Percentiles rank a stretch among this genome's conserved stretches.
phyloP scores from a whole-genome alignment of 1,284 basidiomycete genomes.

The Albatrellus sp. region DNA sequence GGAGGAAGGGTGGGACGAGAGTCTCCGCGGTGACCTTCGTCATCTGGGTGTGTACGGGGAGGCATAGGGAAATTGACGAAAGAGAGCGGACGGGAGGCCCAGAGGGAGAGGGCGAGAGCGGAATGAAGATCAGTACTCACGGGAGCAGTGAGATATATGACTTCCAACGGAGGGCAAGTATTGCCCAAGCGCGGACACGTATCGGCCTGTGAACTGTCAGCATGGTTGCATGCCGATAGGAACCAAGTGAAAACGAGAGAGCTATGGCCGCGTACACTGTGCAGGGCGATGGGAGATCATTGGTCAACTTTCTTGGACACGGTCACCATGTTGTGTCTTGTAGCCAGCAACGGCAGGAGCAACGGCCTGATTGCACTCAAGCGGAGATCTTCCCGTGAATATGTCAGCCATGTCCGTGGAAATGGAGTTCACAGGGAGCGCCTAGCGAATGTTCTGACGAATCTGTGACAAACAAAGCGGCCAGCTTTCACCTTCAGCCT shows the following conservation, averaged over 20 bases:
- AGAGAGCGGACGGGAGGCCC: conserved; percentile 5
- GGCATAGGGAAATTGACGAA: no score
- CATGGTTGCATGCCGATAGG: not conserved
- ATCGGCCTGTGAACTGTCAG: not conserved
- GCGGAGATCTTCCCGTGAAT: conserved; percentile 1
- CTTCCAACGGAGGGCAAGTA: not conserved
- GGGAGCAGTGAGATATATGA: conserved; percentile 5
- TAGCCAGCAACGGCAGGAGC: conserved; percentile 4
- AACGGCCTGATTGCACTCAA: conserved; percentile 7
- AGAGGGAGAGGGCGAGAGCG: conserved; percentile 7
- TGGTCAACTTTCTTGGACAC: conserved; percentile 9
- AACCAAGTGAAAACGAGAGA: not conserved
- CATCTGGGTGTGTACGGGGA: conserved; percentile 22
- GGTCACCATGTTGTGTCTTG: conserved; percentile 10
- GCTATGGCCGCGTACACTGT: not conserved
- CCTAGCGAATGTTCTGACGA: no score
- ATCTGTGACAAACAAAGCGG: no score
- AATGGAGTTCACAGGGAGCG: not conserved
- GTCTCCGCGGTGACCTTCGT: conserved; percentile 22
- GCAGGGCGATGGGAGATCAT: not conserved
- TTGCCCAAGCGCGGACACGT: not conserved
- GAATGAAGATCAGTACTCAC: conserved; percentile 9
- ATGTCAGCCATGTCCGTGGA: not conserved
- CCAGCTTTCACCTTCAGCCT: no score
- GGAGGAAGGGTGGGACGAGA: conserved; percentile 59